These are phyloP conservation scores for Fusarium liriodendri DNA, from an alignment of 2,329 filamentous ascomycete genomes.

Conservation along the genomic window DNA sequence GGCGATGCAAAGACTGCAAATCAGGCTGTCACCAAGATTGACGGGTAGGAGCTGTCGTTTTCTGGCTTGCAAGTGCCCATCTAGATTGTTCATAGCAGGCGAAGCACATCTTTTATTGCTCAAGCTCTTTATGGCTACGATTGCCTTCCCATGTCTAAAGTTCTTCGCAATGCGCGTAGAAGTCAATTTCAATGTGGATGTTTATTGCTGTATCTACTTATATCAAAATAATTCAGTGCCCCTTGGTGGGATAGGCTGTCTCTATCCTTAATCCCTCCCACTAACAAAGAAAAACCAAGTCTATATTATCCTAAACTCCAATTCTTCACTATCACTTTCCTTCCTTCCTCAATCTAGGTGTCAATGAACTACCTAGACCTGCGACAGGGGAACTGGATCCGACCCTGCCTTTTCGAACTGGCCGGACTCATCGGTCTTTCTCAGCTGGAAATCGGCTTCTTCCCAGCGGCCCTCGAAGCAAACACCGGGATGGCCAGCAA, in stretches of 20 bases:
- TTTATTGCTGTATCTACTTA: too few species aligned
- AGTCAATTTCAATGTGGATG: background rate
- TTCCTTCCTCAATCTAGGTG: background rate
- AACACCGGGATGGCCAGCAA: conserved; percentile 21
- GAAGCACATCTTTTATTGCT: background rate
- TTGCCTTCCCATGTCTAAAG: too few species aligned
- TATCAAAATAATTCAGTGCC: background rate
- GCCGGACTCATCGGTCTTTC: background rate
- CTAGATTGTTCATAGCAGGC: background rate
- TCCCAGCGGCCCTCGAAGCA: conserved; percentile 26
- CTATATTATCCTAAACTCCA: background rate
- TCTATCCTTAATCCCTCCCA: background rate
- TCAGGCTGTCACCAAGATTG: conserved; percentile 13
- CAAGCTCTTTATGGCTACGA: background rate
- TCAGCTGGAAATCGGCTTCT: conserved; percentile 34
- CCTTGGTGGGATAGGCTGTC: background rate
- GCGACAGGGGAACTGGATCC: background rate
- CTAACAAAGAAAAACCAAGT: background rate
- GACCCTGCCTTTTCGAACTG: conserved; percentile 6
- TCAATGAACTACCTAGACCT: background rate
- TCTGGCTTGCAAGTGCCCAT: background rate
- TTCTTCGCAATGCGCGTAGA: too few species aligned
- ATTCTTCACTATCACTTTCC: background rate
- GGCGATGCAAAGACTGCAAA: background rate
- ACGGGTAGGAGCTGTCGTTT: background rate